Base-by-base conservation (phyloP, 805 yeast genomes). In the Nakazawaea ernobii region DNA sequence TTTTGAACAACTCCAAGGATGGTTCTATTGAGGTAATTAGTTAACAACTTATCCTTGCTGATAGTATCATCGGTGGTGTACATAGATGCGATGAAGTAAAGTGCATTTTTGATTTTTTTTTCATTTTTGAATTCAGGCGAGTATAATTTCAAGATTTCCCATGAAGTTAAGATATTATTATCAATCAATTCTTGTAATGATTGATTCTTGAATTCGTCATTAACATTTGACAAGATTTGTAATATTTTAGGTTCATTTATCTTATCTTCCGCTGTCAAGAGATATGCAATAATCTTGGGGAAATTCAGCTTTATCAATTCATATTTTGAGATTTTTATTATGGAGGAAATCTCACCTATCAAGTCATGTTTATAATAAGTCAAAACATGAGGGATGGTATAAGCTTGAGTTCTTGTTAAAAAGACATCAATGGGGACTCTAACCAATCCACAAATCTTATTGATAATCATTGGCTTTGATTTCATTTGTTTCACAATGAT, bases 1-100 rank as follows among this genome's bases (percentile, higher is more conserved):
- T 78, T 74, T 52, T 86, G 92, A 4, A 87, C 83, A 14, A 90
- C 70, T 49, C 91, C 95, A 11, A 90, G 66, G 3, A 87, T 79
- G 57, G 80, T 75, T 38, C 75, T 77, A 26, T 76, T 79, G 39
- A 84, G 66, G 47, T 72, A 77, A 3, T 52, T 60, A 20, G 67
- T 66, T 36, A 78, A 60, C 26, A 55, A 47, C 5, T 50, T 53
- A 36, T 67, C 69, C 32, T 61, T 63, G 4, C 53, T 53, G 8
- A 45, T 40, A 11, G 54, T 45, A 66, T 65, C 55, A 44, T 55
- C 40, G 28, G 61, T 53, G 41, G 53, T 29, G 15, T 57, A 40
- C 40, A 59, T 56, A 43, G 55, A 35, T 26, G 55, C 62, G 43
- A 58, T 50, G 46, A 52, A 51, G 4, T 64, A 55, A 4, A 82